These are phyloP conservation scores for Colletotrichum abscissum DNA, from an alignment of 2,329 filamentous ascomycete species.

Conservation along the genomic window DNA sequence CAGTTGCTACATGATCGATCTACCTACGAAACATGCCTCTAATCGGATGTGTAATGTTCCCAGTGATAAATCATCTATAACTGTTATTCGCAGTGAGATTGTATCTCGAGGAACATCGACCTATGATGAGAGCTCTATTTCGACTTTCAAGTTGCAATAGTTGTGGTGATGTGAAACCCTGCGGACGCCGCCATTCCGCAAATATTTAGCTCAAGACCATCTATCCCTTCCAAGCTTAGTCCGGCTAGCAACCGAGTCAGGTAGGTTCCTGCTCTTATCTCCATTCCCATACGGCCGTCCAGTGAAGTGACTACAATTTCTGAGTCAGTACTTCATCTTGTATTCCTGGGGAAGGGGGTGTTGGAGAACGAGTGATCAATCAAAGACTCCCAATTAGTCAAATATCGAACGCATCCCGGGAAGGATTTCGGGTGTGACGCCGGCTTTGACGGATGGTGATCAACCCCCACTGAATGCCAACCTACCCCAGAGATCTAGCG, in stretches of 20 bases:
- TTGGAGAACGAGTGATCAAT: not conserved
- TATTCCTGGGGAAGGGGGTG: not conserved
- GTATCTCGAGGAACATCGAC: too few species aligned
- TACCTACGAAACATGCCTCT: too few species aligned
- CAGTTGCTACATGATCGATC: too few species aligned
- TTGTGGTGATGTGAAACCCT: not conserved
- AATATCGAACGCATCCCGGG: not conserved
- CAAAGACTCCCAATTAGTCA: not conserved
- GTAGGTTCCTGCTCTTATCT: not conserved
- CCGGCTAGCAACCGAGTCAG: not conserved
- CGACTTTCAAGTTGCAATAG: not conserved
- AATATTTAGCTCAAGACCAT: not conserved
- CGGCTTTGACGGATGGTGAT: not conserved
- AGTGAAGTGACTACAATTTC: not conserved
- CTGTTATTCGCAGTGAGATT: too few species aligned
- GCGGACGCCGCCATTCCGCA: not conserved
- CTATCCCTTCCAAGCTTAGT: not conserved
- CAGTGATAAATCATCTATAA: too few species aligned
- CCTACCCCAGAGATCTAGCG: not conserved
- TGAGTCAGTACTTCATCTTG: not conserved
- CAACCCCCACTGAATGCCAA: not conserved
- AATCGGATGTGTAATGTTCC: too few species aligned
- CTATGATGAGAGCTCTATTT: not conserved
- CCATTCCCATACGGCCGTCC: not conserved
- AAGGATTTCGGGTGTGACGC: not conserved